A percentile compares a stretch with the other conserved stretches of the same genome.
Conservation (phyloP, 371 early-diverging fungal species). For the Dipsacomyces acuminosporus region DNA sequence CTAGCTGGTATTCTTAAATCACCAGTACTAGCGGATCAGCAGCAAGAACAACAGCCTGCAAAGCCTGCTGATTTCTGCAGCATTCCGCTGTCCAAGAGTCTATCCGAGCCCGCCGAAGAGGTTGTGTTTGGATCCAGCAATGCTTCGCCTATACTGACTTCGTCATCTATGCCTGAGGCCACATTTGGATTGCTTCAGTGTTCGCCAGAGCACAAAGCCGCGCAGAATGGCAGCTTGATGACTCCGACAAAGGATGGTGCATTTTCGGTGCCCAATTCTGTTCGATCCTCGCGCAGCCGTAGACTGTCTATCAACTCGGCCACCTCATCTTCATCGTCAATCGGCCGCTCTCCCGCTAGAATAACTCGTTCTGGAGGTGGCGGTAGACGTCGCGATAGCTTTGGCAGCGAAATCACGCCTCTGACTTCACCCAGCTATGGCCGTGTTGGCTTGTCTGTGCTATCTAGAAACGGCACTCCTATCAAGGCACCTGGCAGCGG, state of each 20-base stretch:
- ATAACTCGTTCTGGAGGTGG: conserved; percentile 4
- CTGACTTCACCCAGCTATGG: too few species aligned
- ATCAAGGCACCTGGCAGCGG: not conserved
- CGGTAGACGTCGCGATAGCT: conserved; percentile 8
- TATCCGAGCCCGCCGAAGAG: not conserved
- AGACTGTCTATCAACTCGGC: conserved; percentile 11
- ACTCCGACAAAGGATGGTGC: too few species aligned
- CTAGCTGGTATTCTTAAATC: too few species aligned
- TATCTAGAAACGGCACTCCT: not conserved
- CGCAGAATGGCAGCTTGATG: too few species aligned
- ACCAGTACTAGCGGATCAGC: too few species aligned
- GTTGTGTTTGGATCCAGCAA: too few species aligned
- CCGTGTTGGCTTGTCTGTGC: not conserved
- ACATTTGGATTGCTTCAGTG: not conserved
- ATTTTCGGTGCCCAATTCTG: not conserved
- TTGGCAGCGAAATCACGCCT: not conserved
- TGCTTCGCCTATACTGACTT: not conserved
- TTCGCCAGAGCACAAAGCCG: not conserved
- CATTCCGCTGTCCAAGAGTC: too few species aligned
- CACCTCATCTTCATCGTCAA: conserved; percentile 14
- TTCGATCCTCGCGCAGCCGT: not conserved
- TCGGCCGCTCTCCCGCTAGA: conserved; percentile 13
- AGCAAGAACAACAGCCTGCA: too few species aligned
- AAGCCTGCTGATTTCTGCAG: too few species aligned
- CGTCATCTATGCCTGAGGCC: not conserved